phyloP scores from a whole-genome alignment of 305 asterid species.

The Plantago coronopus region DNA sequence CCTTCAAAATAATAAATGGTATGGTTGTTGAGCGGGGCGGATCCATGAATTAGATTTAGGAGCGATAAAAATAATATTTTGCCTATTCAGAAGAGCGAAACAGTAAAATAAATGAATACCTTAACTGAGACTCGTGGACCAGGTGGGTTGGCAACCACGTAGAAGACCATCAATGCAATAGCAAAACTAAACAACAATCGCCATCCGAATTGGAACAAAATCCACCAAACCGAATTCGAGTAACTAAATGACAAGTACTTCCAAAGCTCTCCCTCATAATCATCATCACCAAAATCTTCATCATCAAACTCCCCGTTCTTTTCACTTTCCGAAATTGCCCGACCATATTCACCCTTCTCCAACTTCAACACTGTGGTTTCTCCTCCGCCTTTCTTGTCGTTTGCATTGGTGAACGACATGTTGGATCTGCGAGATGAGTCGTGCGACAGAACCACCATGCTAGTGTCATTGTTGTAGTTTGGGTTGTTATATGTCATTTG shows the following conservation, averaged over 20 bases:
- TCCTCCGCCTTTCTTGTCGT: no score
- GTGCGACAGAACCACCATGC: conserved; percentile 11
- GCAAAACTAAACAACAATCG: conserved; percentile 57
- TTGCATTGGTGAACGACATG: conserved; percentile 23
- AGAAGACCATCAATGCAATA: conserved; percentile 61
- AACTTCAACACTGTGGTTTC: conserved; percentile 8
- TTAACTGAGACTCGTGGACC: no score
- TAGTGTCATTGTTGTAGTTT: conserved; percentile 1
- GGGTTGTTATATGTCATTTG: no score
- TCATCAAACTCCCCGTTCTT: conserved; percentile 16
- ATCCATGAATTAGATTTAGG: no score
- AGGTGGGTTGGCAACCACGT: conserved; percentile 52
- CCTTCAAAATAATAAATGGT: no score
- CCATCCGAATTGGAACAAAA: conserved; percentile 62
- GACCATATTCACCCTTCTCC: conserved; percentile 7
- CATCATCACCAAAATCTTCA: conserved; percentile 13
- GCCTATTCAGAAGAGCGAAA: no score
- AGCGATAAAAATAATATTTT: no score
- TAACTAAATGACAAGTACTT: conserved; percentile 42
- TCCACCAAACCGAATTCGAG: conserved; percentile 57
- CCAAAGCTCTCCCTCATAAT: conserved; percentile 32
- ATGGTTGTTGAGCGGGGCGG: no score
- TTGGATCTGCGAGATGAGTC: conserved; percentile 67
- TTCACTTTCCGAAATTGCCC: not conserved
- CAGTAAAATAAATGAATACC: no score